A percentile compares a stretch with the other conserved stretches of the same genome.
phyloP scores from a whole-genome alignment of 345 rosid genomes.

The Rhizophora apiculata region DNA sequence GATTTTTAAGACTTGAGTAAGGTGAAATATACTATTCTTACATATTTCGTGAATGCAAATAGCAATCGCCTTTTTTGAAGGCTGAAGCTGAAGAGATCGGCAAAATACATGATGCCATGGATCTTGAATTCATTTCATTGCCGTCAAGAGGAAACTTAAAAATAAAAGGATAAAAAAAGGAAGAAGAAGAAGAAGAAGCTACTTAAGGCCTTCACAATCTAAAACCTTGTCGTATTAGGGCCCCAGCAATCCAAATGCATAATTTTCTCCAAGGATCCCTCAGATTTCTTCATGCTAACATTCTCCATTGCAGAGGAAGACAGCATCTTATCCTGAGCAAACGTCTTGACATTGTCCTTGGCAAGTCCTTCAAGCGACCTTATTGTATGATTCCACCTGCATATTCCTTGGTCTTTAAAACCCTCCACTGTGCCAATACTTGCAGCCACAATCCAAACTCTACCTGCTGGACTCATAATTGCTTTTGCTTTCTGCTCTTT shows the following conservation, averaged over 20 bases:
- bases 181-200: too few species aligned
- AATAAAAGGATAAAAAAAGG: too few species aligned
- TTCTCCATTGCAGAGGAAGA: neutral
- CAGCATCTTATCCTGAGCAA: neutral
- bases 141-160: too few species aligned
- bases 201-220: neutral
- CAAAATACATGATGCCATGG: too few species aligned
- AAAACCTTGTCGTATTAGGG: conserved; percentile 25
- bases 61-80: too few species aligned
- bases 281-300: neutral
- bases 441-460: conserved; percentile 17
- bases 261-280: neutral
- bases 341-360: conserved; percentile 5
- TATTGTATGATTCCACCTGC: conserved; percentile 27
- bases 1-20: too few species aligned
- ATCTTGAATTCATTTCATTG: too few species aligned
- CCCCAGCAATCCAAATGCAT: conserved; percentile 20
- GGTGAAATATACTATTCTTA: too few species aligned
- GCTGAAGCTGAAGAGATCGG: too few species aligned
- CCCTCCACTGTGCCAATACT: conserved; percentile 19
- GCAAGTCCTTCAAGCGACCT: conserved; percentile 20
- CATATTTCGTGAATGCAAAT: too few species aligned
- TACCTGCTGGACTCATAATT: neutral
- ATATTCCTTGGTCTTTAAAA: conserved; percentile 26
- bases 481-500: neutral